phyloP scores from a whole-genome alignment of 2,329 filamentous ascomycete species.

The Cryphonectria carpinicola region DNA sequence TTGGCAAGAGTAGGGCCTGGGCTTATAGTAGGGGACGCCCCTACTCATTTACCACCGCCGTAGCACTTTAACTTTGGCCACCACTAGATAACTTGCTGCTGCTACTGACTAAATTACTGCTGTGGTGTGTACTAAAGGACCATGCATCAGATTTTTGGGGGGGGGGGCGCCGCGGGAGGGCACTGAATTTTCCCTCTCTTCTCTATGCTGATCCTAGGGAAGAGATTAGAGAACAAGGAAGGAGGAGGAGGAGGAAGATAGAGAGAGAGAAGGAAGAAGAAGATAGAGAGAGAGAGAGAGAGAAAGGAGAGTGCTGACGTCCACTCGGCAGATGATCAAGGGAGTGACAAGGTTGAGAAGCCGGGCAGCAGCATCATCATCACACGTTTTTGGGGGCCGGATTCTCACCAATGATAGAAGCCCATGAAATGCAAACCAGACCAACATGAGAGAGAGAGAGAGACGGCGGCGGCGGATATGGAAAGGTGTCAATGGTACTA shows the following conservation, averaged over 20 bases:
- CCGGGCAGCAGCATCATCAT: neutral
- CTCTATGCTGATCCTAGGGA: no score
- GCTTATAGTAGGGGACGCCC: neutral
- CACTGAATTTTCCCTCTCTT: neutral
- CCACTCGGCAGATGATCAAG: slow-evolving; percentile 17
- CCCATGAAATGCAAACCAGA: slow-evolving; percentile 8
- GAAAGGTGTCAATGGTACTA: slow-evolving; percentile 7
- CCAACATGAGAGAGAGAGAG: neutral
- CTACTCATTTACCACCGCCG: neutral
- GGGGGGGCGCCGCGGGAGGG: neutral
- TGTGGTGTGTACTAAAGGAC: neutral
- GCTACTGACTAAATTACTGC: neutral
- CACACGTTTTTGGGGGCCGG: slow-evolving; percentile 22
- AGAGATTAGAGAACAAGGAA: no score
- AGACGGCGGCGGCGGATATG: neutral
- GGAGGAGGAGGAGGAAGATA: no score
- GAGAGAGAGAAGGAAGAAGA: no score
- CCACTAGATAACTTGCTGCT: neutral
- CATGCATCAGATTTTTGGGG: slow-evolving; percentile 25
- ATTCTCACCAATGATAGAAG: slow-evolving; percentile 12
- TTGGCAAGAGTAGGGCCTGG: neutral
- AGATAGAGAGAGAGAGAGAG: no score
- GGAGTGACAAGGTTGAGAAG: slow-evolving; percentile 6
- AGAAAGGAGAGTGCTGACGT: slow-evolving; percentile 26
- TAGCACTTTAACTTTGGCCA: neutral